Evolutionary conservation across 495 filamentous ascomycete species (phyloP).

Genomic region (Aspergillus conjunctus): DNA sequence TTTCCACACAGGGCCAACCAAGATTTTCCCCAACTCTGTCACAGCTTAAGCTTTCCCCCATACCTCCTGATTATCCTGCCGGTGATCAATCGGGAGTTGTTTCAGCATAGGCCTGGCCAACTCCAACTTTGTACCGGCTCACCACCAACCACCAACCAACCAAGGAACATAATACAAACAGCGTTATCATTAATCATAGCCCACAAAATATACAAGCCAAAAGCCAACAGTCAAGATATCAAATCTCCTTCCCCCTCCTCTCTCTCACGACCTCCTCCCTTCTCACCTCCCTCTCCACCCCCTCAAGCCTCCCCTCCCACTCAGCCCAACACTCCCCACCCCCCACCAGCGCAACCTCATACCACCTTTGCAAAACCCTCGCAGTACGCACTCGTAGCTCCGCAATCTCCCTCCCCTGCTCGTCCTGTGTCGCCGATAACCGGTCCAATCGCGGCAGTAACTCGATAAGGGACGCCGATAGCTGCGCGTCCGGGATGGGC

Average conservation of each 20-base stretch:
- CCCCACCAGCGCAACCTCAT: conserved; percentile 69
- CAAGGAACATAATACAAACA: neutral
- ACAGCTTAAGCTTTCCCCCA: no score
- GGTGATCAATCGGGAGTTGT: no score
- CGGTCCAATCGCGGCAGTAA: conserved; percentile 71
- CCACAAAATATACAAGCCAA: conserved; percentile 5
- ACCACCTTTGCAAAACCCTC: conserved; percentile 73
- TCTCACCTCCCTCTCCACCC: conserved; percentile 65
- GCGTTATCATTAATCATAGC: conserved; percentile 15
- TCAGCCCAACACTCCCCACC: conserved; percentile 73
- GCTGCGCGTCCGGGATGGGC: conserved; percentile 68
- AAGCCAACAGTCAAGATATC: conserved; percentile 10
- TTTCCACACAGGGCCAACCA: no score
- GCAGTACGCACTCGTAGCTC: conserved; percentile 75
- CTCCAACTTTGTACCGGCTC: no score
- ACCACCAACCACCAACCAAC: neutral
- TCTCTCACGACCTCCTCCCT: conserved; percentile 54
- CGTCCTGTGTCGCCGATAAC: conserved; percentile 64
- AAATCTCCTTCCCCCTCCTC: conserved; percentile 45
- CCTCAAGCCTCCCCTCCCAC: conserved; percentile 68
- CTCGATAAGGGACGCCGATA: conserved; percentile 66
- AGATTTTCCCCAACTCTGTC: no score
- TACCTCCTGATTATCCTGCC: no score
- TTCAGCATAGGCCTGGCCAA: no score
- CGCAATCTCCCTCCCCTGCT: conserved; percentile 71